phyloP scores from a whole-genome alignment of 768 basidiomycete species.

The Neoboletus subvelutipes region DNA sequence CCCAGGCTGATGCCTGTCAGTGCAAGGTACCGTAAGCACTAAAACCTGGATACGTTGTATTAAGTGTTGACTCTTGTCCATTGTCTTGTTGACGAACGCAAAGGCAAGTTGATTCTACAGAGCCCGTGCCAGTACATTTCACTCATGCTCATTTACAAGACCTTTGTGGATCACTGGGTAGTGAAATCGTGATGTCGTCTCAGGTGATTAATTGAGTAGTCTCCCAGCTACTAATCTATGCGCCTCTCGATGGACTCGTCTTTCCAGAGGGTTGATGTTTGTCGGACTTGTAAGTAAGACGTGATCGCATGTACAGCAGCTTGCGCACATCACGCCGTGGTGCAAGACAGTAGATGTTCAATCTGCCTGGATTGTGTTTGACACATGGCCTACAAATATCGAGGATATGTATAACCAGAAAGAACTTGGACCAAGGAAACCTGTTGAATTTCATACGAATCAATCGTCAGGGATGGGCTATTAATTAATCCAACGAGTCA shows the following conservation, averaged over 20 bases:
- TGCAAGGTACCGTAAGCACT: no score
- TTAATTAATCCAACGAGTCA: not conserved
- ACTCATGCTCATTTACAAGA: no score
- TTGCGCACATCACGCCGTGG: not conserved
- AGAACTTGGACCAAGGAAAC: not conserved
- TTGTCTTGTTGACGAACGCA: no score
- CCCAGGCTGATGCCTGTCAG: no score
- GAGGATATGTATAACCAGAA: not conserved
- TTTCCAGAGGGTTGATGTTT: not conserved
- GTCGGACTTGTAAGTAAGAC: not conserved
- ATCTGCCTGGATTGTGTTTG: not conserved
- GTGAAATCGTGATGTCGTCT: not conserved
- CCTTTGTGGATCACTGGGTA: no score
- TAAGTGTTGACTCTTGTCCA: no score
- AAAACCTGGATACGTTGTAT: no score
- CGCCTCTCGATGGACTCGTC: not conserved
- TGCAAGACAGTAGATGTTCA: not conserved
- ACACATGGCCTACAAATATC: not conserved
- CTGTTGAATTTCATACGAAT: not conserved
- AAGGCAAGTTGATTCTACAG: no score
- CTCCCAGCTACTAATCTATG: not conserved
- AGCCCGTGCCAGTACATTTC: no score
- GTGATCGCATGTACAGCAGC: no score
- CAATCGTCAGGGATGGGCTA: not conserved
- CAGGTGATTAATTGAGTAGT: no score